Base-by-base conservation (phyloP, 1,284 basidiomycete genomes). In the Porogramme epimiltina region DNA sequence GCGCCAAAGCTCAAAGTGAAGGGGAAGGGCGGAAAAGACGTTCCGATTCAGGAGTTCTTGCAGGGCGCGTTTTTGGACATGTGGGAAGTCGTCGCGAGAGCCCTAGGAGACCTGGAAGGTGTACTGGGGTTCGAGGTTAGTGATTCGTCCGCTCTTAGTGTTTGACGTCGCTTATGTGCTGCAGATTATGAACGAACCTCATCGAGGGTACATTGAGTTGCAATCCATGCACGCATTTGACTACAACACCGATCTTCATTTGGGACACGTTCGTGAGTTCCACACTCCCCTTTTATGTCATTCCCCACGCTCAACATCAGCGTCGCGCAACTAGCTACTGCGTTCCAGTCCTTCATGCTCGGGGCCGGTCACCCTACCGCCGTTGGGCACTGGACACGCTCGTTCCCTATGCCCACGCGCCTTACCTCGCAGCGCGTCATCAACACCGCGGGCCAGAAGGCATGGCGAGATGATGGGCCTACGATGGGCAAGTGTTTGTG, bases 131-230 rank as follows among this genome's bases (percentile, higher is more conserved):
- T 98, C 54, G 91, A 98, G 80, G 91, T 63, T 41, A n/a, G 36
- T 23, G 34, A n/a, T 49, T 42, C 10, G 24, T 3, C 31, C 11
- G 4, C 26, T 47, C 23, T 5, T 11, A 13, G 6, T 18, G 45
- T 18, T 15, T 31, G 8, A 31, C 28, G 18, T n/a, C n/a, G 23
- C 49, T 8, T 2, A 45, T 23, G 10, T 28, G 2, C 34, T 28
- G 8, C 55, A 93, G 90, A 81, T 93, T 67, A 89, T 98, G 82
- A 99, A 99, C 64, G 96, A 99, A 70, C 96, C 96, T 0, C 95
- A 99, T 71, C 80, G 89, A 63, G 97, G 96, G 22, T 97, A 95
- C 65, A 85, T 97, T 54, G 84, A 89, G 51, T 74, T 96, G 3
- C 77, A 84, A 37, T 93, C 92, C 2, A 80, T 98, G 46, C 86